A percentile compares a stretch with the other conserved stretches of the same genome.
These are phyloP conservation scores for Talaromyces proteolyticus DNA, from an alignment of 495 filamentous ascomycete species.

Conservation along the genomic window DNA sequence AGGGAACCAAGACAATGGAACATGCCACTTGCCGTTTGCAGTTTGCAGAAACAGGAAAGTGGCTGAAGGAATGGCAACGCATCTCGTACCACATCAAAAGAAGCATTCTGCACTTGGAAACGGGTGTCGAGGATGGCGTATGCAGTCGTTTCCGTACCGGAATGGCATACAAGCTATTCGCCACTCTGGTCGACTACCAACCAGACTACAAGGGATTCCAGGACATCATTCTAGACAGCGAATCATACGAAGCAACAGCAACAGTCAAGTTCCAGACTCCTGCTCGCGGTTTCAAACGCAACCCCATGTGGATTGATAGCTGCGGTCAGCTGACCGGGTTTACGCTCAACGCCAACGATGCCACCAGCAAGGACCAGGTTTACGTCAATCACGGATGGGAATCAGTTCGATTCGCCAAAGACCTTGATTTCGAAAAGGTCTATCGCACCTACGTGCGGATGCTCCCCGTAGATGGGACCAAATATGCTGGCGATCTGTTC, in stretches of 20 bases:
- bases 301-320: slow-evolving; percentile 44
- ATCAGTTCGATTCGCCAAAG: slow-evolving; percentile 23
- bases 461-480: slow-evolving; percentile 32
- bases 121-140: slow-evolving; percentile 17
- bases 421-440: slow-evolving; percentile 52
- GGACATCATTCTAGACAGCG: slow-evolving; percentile 70
- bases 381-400: slow-evolving; percentile 41
- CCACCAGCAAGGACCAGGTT: slow-evolving; percentile 36
- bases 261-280: slow-evolving; percentile 61
- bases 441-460: slow-evolving; percentile 39
- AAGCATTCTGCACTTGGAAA: slow-evolving; percentile 38
- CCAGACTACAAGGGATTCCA: slow-evolving; percentile 58
- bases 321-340: slow-evolving; percentile 46
- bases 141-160: slow-evolving; percentile 37
- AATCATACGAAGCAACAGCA: slow-evolving; percentile 64
- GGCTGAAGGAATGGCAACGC: slow-evolving; percentile 38
- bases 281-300: slow-evolving; percentile 58
- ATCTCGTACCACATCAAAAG: slow-evolving; percentile 39
- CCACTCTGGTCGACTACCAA: slow-evolving; percentile 57
- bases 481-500: slow-evolving; percentile 46
- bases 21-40: slow-evolving; percentile 46
- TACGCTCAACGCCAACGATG: slow-evolving; percentile 46
- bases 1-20: slow-evolving; percentile 40
- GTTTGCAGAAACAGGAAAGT: slow-evolving; percentile 24
- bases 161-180: slow-evolving; percentile 66